Evolutionary conservation across 371 early-diverging fungal genomes (phyloP).

Genomic region (Encephalitozoon romaleae): DNA sequence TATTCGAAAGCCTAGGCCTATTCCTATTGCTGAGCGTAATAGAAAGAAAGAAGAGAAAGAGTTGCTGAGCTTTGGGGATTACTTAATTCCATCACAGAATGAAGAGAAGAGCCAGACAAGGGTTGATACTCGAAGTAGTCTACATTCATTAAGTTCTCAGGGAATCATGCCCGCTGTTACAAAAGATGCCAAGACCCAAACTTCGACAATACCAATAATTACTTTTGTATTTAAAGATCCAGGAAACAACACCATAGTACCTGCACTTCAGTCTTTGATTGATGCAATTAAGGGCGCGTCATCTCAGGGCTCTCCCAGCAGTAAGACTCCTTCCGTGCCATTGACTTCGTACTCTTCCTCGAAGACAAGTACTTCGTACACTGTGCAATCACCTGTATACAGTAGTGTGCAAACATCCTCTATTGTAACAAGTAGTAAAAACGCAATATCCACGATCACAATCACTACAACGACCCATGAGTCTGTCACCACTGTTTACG

Average conservation of each 20-base stretch:
- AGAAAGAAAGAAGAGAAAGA: background rate
- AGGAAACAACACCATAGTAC: background rate
- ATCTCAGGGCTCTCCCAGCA: background rate
- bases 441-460: background rate
- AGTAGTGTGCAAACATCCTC: background rate
- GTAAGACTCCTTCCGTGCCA: background rate
- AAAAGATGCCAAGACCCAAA: background rate
- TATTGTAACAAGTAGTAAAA: background rate
- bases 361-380: background rate
- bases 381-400: background rate
- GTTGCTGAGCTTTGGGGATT: background rate
- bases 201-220: background rate
- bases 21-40: too few species aligned
- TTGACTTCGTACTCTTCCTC: background rate
- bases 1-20: background rate
- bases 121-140: background rate
- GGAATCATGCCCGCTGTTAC: background rate
- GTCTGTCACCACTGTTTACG: background rate
- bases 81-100: background rate
- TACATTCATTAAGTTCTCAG: background rate
- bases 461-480: background rate
- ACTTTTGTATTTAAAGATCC: background rate
- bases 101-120: background rate
- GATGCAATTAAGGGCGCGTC: background rate
- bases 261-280: conserved; percentile 2